Evolutionary conservation across 805 yeast species (phyloP), one percentile per base, ranked within the genome.

Genomic region (Metschnikowia orientalis): DNA sequence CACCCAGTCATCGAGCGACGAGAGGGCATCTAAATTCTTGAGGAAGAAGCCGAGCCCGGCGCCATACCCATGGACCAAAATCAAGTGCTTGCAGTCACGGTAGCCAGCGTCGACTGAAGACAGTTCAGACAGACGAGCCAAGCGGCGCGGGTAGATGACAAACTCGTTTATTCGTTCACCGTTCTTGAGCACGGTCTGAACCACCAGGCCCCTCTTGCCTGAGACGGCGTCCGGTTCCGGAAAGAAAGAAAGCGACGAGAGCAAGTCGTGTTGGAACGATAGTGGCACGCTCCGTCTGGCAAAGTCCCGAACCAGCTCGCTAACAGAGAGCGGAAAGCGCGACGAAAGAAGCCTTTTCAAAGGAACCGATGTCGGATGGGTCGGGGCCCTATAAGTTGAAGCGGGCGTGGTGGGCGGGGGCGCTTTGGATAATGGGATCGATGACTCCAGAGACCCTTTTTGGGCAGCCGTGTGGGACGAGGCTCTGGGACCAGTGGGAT

Each of bases 361-460:
- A 0, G 88, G 86, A 0, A 80, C 70, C 0, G 86, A 84, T 0
- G 80, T 67, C 1, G 89, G 89, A 15, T 81, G 76, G 0, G 80
- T 77, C 0, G 86, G 67, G 16, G 78, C 51, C 38, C 57, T 69
- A 44, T 75, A 76, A n/a, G 6, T 7, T 18, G 32, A 15, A 10
- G 20, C 20, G 17, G 13, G 12, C 3, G 16, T 4, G n/a, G n/a
- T n/a, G n/a, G n/a, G n/a, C n/a, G n/a, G n/a, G n/a, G n/a, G n/a
- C n/a, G n/a, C n/a, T n/a, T n/a, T n/a, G n/a, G n/a, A n/a, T n/a
- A n/a, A n/a, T n/a, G n/a, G n/a, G n/a, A n/a, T n/a, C n/a, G n/a
- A n/a, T n/a, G n/a, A n/a, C n/a, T n/a, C n/a, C n/a, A n/a, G n/a
- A n/a, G n/a, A n/a, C n/a, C n/a, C n/a, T n/a, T n/a, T n/a, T n/a